phyloP scores from a whole-genome alignment of 805 yeast species.

The Jamesozyma piceae region DNA sequence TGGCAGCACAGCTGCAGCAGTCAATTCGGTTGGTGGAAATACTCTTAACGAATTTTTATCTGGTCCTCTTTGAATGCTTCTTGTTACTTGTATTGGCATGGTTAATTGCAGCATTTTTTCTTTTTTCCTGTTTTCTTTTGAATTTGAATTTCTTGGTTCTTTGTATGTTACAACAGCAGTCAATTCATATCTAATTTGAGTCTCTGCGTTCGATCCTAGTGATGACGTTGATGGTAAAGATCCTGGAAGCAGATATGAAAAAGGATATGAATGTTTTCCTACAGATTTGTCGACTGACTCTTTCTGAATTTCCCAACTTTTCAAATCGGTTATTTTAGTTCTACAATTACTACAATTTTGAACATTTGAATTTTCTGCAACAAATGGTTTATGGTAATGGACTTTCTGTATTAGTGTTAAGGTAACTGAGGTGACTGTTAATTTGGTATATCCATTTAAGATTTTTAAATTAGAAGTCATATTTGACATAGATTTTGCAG shows the following conservation, averaged over 20 bases:
- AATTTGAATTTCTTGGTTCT: conserved; percentile 16
- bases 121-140: conserved; percentile 18
- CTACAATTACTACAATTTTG: conserved; percentile 52
- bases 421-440: conserved; percentile 48
- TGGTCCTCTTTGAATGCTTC: conserved; percentile 73
- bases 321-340: conserved; percentile 49
- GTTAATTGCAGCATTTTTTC: conserved; percentile 35
- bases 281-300: conserved; percentile 46
- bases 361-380: conserved; percentile 40
- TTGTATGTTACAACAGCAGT: conserved; percentile 49
- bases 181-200: conserved; percentile 62
- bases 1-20: conserved; percentile 81
- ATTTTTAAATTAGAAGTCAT: neutral
- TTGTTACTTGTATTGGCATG: conserved; percentile 60
- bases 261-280: conserved; percentile 83
- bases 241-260: conserved; percentile 83
- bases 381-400: conserved; percentile 55
- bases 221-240: conserved; percentile 66
- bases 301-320: conserved; percentile 79
- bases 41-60: conserved; percentile 82
- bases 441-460: conserved; percentile 32
- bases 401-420: conserved; percentile 66
- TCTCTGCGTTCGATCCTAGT: conserved; percentile 43
- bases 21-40: conserved; percentile 90
- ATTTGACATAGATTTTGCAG: neutral